A percentile compares a stretch with the other conserved stretches of the same genome.
These are phyloP conservation scores for Globisporangium alternatum DNA, from an alignment of 352 stramenopile genomes.

Conservation along the genomic window DNA sequence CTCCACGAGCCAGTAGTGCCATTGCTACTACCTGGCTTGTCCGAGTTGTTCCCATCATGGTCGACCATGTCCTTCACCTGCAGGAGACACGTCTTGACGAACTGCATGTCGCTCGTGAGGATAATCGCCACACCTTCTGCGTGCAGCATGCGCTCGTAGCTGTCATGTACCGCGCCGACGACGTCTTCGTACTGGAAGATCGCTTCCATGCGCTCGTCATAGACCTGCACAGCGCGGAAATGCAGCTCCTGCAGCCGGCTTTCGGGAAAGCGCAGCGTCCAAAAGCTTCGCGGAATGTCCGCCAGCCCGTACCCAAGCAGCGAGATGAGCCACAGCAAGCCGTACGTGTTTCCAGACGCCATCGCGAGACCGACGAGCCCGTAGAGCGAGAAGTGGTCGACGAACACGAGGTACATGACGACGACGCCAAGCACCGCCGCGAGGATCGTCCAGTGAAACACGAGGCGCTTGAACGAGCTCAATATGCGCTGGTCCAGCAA, in stretches of 20 bases:
- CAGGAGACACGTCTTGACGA: slow-evolving; percentile 45
- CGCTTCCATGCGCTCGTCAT: slow-evolving; percentile 65
- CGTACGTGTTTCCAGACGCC: slow-evolving; percentile 66
- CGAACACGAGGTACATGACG: slow-evolving; percentile 53
- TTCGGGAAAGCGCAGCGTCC: slow-evolving; percentile 37
- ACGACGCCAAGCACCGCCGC: slow-evolving; percentile 22
- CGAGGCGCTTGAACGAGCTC: slow-evolving; percentile 34
- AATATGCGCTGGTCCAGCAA: slow-evolving; percentile 30
- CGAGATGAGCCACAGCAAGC: slow-evolving; percentile 37
- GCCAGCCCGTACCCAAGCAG: slow-evolving; percentile 67
- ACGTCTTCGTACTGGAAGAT: slow-evolving; percentile 62
- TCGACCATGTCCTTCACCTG: slow-evolving; percentile 35
- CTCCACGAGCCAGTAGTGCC: slow-evolving; percentile 5
- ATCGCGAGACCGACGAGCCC: slow-evolving; percentile 54
- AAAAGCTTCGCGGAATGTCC: slow-evolving; percentile 53
- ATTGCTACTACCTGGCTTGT: not conserved
- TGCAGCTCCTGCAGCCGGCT: slow-evolving; percentile 38
- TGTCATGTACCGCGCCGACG: slow-evolving; percentile 28
- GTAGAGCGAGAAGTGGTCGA: slow-evolving; percentile 50
- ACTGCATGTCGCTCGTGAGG: slow-evolving; percentile 65
- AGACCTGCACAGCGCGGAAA: slow-evolving; percentile 55
- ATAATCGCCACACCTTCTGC: slow-evolving; percentile 60
- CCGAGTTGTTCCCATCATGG: slow-evolving; percentile 6
- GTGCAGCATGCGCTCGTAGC: slow-evolving; percentile 47
- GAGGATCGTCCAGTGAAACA: slow-evolving; percentile 63